These are phyloP conservation scores for Gnomoniopsis smithogilvyi DNA, from an alignment of 2,329 filamentous ascomycete species.

Conservation along the genomic window DNA sequence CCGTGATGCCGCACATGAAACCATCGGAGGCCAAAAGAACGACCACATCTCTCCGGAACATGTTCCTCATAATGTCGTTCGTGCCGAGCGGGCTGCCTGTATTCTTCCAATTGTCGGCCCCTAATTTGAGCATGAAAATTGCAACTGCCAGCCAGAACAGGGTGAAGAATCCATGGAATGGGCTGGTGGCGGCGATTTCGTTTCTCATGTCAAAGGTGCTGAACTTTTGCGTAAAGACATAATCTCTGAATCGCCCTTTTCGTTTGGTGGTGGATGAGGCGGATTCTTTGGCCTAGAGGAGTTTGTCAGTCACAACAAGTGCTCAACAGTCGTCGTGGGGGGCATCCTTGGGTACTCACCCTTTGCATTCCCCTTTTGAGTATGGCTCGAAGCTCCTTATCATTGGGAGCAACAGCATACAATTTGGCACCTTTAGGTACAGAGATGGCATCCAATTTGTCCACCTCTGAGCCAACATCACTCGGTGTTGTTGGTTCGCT, in stretches of 20 bases:
- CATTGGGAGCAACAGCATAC: conserved; percentile 29
- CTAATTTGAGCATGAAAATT: conserved; percentile 64
- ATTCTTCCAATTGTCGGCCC: conserved; percentile 64
- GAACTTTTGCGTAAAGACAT: conserved; percentile 71
- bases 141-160: conserved; percentile 73
- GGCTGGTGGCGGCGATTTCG: conserved; percentile 58
- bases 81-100: conserved; percentile 66
- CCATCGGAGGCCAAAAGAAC: conserved; percentile 62
- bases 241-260: conserved; percentile 41
- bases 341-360: conserved; percentile 9
- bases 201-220: conserved; percentile 75
- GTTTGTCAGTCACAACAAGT: conserved; percentile 18
- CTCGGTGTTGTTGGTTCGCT: conserved; percentile 15
- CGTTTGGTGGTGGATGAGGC: conserved; percentile 12
- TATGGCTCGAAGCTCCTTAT: conserved; percentile 38
- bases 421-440: conserved; percentile 17
- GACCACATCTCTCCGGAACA: conserved; percentile 55
- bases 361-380: conserved; percentile 29
- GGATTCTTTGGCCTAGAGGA: conserved; percentile 10
- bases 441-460: conserved; percentile 14
- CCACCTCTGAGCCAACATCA: conserved; percentile 10
- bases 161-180: conserved; percentile 77
- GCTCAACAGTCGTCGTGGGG: conserved; percentile 7
- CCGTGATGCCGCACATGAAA: conserved; percentile 64
- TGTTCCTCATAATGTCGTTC: conserved; percentile 69